Base-by-base conservation (phyloP, 768 basidiomycete species). In the Rhodosporidiobolus odoratus region DNA sequence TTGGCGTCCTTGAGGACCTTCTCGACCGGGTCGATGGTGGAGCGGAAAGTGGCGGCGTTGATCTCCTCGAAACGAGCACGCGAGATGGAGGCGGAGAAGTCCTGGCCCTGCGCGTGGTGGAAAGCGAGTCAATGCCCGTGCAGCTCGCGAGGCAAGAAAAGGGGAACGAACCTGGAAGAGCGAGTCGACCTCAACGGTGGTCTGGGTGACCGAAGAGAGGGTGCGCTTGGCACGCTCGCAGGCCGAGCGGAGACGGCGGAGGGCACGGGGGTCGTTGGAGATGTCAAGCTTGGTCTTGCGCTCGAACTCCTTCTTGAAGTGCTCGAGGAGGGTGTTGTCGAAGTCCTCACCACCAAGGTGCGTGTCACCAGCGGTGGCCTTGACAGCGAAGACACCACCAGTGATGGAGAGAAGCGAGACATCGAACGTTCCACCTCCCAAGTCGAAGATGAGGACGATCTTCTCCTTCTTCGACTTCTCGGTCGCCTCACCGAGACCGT, bases 61-160 rank as follows among this genome's bases (percentile, higher is more conserved):
- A 98, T 97, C 84, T 99, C 96, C 84, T 99, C 96, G 84, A 99
- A 99, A 81, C 96, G 92, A 77, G 96, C 96, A 86, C 96, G 93
- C 77, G 93, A 95, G 82, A 99, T 96, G 83, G 89, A 95, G 78
- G 96, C 89, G 54, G 91, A 92, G 86, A 99, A 99, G 84, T 99
- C 96, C 81, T 91, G 89, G 75, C 96, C 93, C 88, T 92, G 75
- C 52, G 30, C 12, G 52, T 30, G 9, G 32, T 4, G 52, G 15
- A 58, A 58, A 66, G 19, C 27, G n/a, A 5, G 71, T 74, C 17
- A 40, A 63, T 47, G 38, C 66, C 47, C 63, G 54, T 60, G 13
- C 2, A 27, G 34, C 21, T 61, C 19, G 32, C 53, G 16, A 65
- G 61, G 47, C 53, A 47, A 32, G 30, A 50, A 63, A 15, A 79